phyloP scores from a whole-genome alignment of 2,329 filamentous ascomycete species.

The Fusarium odoratissimum region DNA sequence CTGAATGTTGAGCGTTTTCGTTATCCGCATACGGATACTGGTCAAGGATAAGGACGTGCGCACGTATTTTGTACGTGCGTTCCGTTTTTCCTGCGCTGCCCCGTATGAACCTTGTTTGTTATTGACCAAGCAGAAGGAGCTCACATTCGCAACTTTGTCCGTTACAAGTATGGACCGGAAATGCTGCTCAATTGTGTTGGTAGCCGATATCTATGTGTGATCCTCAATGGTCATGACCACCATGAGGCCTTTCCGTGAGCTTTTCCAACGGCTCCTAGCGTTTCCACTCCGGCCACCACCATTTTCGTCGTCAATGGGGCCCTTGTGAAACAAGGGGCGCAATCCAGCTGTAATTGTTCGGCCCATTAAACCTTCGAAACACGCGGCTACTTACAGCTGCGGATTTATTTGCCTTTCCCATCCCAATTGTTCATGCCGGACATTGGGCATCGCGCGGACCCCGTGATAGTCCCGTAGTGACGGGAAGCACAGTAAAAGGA shows the following conservation, averaged over 20 bases:
- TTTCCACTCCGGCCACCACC: conserved; percentile 35
- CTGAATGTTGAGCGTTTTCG: neutral
- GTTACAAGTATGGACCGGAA: conserved; percentile 37
- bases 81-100: conserved; percentile 7
- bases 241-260: conserved; percentile 23
- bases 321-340: conserved; percentile 41
- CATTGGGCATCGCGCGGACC: conserved; percentile 21
- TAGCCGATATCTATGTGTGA: conserved; percentile 30
- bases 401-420: conserved; percentile 24
- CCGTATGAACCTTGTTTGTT: conserved; percentile 27
- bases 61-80: conserved; percentile 1
- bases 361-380: conserved; percentile 39
- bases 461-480: conserved; percentile 14
- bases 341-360: conserved; percentile 35
- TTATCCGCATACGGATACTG: conserved; percentile 1
- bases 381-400: conserved; percentile 38
- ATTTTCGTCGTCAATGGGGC: conserved; percentile 28
- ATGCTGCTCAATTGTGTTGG: conserved; percentile 35
- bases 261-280: conserved; percentile 16
- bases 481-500: conserved; percentile 27
- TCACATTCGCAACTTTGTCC: conserved; percentile 36
- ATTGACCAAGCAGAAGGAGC: conserved; percentile 10
- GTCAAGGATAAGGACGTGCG: conserved; percentile 5
- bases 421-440: conserved; percentile 23
- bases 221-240: conserved; percentile 25